Percentiles rank a stretch among this genome's conserved stretches.
phyloP scores from a whole-genome alignment of 129 eudicot species.

The Cynara cardunculus region DNA sequence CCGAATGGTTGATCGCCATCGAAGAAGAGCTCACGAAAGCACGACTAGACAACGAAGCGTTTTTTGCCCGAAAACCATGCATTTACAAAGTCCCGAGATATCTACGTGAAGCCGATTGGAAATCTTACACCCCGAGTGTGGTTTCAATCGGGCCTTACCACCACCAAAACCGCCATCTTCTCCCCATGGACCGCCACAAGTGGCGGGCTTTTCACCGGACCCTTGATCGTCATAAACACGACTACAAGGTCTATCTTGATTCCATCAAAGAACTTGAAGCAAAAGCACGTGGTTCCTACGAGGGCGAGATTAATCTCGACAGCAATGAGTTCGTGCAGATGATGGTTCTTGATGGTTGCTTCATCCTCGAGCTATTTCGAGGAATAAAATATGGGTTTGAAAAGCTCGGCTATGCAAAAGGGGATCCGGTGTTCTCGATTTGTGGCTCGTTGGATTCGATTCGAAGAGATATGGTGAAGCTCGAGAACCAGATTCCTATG shows the following conservation, averaged over 20 bases:
- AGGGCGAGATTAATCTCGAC: slow-evolving; percentile 41
- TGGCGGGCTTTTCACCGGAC: slow-evolving; percentile 65
- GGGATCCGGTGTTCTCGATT: slow-evolving; percentile 70
- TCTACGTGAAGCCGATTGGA: slow-evolving; percentile 54
- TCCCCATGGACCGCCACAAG: slow-evolving; percentile 64
- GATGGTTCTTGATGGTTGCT: slow-evolving; percentile 65
- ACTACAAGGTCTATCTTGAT: slow-evolving; percentile 41
- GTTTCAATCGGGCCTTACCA: slow-evolving; percentile 80
- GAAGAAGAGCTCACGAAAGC: slow-evolving; percentile 49
- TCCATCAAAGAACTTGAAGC: slow-evolving; percentile 48
- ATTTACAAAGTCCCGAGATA: slow-evolving; percentile 64
- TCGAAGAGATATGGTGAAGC: slow-evolving; percentile 70
- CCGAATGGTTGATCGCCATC: slow-evolving; percentile 56
- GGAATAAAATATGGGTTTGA: slow-evolving; percentile 48
- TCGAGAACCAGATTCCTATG: slow-evolving; percentile 69
- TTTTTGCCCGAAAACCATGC: slow-evolving; percentile 45
- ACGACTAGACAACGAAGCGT: slow-evolving; percentile 36
- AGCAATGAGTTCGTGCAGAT: slow-evolving; percentile 57
- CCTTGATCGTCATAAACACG: slow-evolving; percentile 38
- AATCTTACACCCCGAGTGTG: slow-evolving; percentile 56
- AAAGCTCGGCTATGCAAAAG: slow-evolving; percentile 40
- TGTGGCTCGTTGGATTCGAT: slow-evolving; percentile 73
- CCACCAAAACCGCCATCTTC: slow-evolving; percentile 41
- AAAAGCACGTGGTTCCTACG: slow-evolving; percentile 59
- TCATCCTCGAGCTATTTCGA: slow-evolving; percentile 60